phyloP scores from a whole-genome alignment of 805 yeast species.

The Yarrowia bubula region DNA sequence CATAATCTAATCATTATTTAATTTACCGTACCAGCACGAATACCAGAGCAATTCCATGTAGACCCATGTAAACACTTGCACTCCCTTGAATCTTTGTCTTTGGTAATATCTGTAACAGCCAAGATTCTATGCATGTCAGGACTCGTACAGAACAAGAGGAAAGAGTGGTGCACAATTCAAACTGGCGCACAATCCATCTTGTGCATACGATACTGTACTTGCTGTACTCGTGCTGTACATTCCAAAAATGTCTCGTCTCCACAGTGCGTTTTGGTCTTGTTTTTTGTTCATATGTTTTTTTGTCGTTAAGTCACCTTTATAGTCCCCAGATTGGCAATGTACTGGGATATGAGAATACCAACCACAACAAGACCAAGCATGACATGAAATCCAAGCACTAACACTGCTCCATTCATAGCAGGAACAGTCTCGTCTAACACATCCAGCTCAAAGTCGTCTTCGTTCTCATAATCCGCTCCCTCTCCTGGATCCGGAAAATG shows the following conservation, averaged over 20 bases:
- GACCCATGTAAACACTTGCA: no score
- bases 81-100: no score
- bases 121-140: not conserved
- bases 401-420: not conserved
- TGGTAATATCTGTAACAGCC: not conserved
- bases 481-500: constrained; percentile 8
- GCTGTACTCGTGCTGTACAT: no score
- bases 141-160: not conserved
- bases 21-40: not conserved
- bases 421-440: constrained; percentile 11
- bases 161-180: no score
- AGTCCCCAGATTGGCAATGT: not conserved
- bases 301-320: not conserved
- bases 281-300: no score
- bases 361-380: constrained; percentile 8
- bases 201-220: no score
- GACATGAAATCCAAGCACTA: constrained; percentile 14
- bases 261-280: not conserved
- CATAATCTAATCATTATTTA: not conserved
- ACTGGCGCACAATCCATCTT: no score
- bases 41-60: no score
- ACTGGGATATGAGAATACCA: not conserved
- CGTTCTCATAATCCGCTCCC: not conserved
- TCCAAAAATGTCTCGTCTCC: no score
- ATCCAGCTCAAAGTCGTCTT: constrained; percentile 16